A percentile compares a stretch with the other conserved stretches of the same genome.
Conservation (phyloP, 441 rosid species). For the Populus hybrid region DNA sequence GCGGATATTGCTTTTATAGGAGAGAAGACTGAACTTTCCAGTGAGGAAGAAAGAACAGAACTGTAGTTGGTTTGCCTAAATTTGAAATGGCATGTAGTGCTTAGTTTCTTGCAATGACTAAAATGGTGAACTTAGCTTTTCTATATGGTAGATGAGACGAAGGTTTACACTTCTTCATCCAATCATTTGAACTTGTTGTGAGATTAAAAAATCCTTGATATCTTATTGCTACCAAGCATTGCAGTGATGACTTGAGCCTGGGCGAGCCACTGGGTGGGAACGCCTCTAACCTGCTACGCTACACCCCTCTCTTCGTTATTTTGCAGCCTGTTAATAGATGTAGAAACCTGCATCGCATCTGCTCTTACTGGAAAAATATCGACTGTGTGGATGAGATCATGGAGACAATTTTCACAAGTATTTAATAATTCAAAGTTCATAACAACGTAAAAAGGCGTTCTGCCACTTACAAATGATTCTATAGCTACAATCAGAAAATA, state of each 20-base stretch:
- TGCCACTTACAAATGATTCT: neutral
- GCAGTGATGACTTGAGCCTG: neutral
- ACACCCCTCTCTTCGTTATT: neutral
- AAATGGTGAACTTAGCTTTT: neutral
- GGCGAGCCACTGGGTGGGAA: neutral
- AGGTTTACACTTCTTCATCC: neutral
- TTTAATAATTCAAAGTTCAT: neutral
- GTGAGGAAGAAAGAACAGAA: constrained; percentile 11
- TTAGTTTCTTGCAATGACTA: neutral
- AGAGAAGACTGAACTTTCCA: constrained; percentile 4
- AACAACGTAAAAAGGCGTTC: neutral
- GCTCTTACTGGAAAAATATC: neutral
- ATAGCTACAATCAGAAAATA: neutral
- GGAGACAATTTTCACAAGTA: neutral
- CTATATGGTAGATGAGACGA: neutral
- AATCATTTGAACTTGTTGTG: neutral
- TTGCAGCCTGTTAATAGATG: too few relatives aligned
- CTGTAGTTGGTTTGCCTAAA: constrained; percentile 18
- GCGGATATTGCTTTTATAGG: constrained; percentile 23
- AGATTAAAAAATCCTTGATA: neutral
- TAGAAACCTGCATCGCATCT: neutral
- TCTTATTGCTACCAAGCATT: neutral
- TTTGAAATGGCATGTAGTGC: constrained; percentile 6
- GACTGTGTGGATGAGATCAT: neutral
- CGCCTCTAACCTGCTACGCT: neutral